Conservation (phyloP, 805 yeast species). For the Candida sanyiensis region DNA sequence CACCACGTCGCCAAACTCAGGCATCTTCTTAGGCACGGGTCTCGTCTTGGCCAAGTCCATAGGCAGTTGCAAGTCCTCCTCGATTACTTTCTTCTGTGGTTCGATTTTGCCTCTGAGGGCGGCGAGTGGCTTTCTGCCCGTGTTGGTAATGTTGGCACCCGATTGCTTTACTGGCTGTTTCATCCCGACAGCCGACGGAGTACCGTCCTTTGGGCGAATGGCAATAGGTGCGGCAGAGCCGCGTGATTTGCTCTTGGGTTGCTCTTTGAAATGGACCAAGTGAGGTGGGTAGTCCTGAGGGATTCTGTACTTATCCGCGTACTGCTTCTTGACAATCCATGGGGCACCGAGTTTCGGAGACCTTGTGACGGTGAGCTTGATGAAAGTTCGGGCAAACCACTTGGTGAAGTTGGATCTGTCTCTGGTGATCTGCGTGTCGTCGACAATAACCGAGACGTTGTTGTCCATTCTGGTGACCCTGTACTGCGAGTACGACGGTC, state of each 20-base stretch:
- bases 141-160: conserved; percentile 1
- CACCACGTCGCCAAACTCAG: conserved; percentile 16
- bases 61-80: conserved; percentile 21
- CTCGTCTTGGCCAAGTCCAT: conserved; percentile 15
- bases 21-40: conserved; percentile 19
- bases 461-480: conserved; percentile 54
- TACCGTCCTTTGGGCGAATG: conserved; percentile 16
- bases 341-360: conserved; percentile 89
- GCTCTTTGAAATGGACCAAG: conserved; percentile 30
- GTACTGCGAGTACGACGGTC: conserved; percentile 60
- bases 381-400: conserved; percentile 85
- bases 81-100: conserved; percentile 17
- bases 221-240: conserved; percentile 1
- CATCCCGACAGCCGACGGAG: too few relatives aligned
- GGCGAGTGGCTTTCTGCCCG: conserved; percentile 7
- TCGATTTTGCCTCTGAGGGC: conserved; percentile 6
- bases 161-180: conserved; percentile 12
- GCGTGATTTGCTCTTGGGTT: conserved; percentile 7
- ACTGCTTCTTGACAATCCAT: conserved; percentile 83
- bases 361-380: conserved; percentile 56
- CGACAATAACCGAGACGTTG: conserved; percentile 61
- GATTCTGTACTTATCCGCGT: conserved; percentile 64
- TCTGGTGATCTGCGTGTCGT: conserved; percentile 66
- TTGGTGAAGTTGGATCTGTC: conserved; percentile 87
- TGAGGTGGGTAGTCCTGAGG: conserved; percentile 54